Evolutionary conservation across 2,329 filamentous ascomycete genomes (phyloP).

Genomic region (Drechslerella dactyloides): DNA sequence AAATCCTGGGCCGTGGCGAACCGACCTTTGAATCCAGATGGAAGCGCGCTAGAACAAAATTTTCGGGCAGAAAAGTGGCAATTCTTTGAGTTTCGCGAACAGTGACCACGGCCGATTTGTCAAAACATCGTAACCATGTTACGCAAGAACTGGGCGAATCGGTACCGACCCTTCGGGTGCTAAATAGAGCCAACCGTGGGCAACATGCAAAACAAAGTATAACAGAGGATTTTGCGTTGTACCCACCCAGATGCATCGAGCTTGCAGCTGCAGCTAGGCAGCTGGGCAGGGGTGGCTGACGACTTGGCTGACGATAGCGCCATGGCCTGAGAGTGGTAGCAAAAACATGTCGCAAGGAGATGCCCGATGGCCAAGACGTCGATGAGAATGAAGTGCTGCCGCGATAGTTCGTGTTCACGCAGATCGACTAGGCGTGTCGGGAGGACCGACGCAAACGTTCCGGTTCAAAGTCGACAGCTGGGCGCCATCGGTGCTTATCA

Average conservation of each 20-base stretch:
- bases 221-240: slow-evolving; percentile 44
- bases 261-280: slow-evolving; percentile 10
- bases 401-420: slow-evolving; percentile 19
- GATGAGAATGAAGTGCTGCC: slow-evolving; percentile 22
- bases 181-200: slow-evolving; percentile 8
- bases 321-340: neutral
- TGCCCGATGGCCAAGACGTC: slow-evolving; percentile 17
- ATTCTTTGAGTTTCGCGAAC: slow-evolving; percentile 3
- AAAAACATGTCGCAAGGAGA: slow-evolving; percentile 16
- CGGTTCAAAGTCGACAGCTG: slow-evolving; percentile 1
- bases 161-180: slow-evolving; percentile 34
- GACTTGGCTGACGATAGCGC: slow-evolving; percentile 12
- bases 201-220: slow-evolving; percentile 21
- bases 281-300: slow-evolving; percentile 10
- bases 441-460: slow-evolving; percentile 26
- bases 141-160: slow-evolving; percentile 25
- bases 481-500: neutral
- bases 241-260: slow-evolving; percentile 8
- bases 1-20: neutral
- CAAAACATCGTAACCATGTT: slow-evolving; percentile 33
- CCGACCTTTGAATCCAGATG: neutral
- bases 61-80: neutral
- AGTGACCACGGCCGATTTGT: slow-evolving; percentile 22
- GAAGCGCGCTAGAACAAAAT: neutral
- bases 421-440: slow-evolving; percentile 26